Conservation (phyloP, 257 asterid genomes). For the Scutellaria galericulata region DNA sequence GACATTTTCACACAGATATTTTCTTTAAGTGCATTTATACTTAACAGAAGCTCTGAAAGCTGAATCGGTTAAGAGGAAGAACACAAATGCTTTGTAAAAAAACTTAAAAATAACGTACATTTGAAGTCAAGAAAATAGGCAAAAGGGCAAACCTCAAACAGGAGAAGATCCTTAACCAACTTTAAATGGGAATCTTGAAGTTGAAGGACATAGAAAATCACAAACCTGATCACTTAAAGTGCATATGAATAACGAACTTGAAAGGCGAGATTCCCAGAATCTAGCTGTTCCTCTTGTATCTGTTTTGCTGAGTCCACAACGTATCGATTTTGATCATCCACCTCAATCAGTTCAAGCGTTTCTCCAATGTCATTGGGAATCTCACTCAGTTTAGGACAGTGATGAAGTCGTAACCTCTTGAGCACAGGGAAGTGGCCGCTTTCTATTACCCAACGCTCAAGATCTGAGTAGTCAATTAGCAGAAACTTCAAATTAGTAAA, state of each 20-base stretch:
- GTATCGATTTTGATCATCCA: not conserved
- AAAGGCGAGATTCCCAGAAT: not conserved
- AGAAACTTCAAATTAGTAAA: not conserved
- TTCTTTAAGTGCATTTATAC: too few species aligned
- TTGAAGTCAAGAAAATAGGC: too few species aligned
- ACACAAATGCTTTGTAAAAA: too few species aligned
- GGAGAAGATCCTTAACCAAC: too few species aligned
- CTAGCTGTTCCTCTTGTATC: not conserved
- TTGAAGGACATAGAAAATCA: too few species aligned
- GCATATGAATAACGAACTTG: not conserved
- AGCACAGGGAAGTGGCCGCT: not conserved
- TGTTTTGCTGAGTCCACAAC: not conserved
- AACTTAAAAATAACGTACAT: too few species aligned
- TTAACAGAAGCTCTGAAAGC: too few species aligned
- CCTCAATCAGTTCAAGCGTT: not conserved
- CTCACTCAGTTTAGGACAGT: not conserved
- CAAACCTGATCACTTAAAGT: too few species aligned
- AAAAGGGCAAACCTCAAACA: too few species aligned
- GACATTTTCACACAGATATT: too few species aligned
- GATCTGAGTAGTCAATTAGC: not conserved
- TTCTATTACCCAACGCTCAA: not conserved
- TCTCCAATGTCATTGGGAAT: slow-evolving; percentile 8
- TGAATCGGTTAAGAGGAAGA: too few species aligned
- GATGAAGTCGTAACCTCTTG: not conserved
- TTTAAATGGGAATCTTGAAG: too few species aligned